A percentile compares a stretch with the other conserved stretches of the same genome.
These are phyloP conservation scores for Fistulinella staudtii DNA, from an alignment of 1,284 basidiomycete genomes.

Conservation along the genomic window DNA sequence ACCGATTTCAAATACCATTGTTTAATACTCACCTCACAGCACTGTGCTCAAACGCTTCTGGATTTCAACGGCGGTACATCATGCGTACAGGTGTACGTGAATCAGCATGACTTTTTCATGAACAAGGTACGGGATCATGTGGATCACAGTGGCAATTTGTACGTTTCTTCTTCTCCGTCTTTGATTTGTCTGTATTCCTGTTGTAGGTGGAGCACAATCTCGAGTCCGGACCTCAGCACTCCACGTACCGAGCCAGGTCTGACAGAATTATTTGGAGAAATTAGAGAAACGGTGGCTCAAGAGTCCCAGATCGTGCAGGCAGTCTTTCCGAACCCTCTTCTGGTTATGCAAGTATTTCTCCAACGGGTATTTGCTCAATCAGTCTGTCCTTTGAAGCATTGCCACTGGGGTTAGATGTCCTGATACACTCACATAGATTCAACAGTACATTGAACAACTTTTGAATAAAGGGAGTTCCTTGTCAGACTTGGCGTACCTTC, in stretches of 20 bases:
- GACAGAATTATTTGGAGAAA: slow-evolving; percentile 80
- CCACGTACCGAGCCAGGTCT: slow-evolving; percentile 83
- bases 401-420: neutral
- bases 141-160: slow-evolving; percentile 62
- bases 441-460: slow-evolving; percentile 89
- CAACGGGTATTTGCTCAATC: slow-evolving; percentile 98
- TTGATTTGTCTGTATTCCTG: slow-evolving; percentile 10
- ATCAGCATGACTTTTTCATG: slow-evolving; percentile 99
- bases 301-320: slow-evolving; percentile 98
- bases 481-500: slow-evolving; percentile 88
- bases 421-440: slow-evolving; percentile 59
- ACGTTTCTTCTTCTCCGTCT: slow-evolving; percentile 23
- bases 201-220: slow-evolving; percentile 76
- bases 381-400: slow-evolving; percentile 43
- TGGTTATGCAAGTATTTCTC: slow-evolving; percentile 99
- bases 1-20: neutral
- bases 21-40: slow-evolving; percentile 46
- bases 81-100: slow-evolving; percentile 98
- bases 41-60: slow-evolving; percentile 93
- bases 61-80: slow-evolving; percentile 98
- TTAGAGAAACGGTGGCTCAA: slow-evolving; percentile 87
- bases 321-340: slow-evolving; percentile 93
- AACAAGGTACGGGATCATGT: slow-evolving; percentile 72
- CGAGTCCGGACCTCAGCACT: slow-evolving; percentile 75
- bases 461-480: slow-evolving; percentile 69